phyloP scores from a whole-genome alignment of 2,329 filamentous ascomycete genomes.

The Fusarium udum region DNA sequence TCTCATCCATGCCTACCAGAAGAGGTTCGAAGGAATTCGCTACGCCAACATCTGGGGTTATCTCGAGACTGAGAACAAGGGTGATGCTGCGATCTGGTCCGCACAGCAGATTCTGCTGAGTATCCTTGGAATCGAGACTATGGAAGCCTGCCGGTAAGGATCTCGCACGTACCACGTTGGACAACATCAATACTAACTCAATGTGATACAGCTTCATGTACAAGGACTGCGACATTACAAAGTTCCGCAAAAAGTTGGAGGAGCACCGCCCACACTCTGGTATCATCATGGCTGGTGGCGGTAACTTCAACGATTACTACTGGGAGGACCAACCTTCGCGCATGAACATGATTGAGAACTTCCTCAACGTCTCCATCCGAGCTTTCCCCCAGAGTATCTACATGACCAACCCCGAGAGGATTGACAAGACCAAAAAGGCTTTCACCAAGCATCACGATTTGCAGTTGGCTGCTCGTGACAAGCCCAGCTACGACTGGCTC shows the following conservation, averaged over 20 bases:
- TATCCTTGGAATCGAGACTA: slow-evolving; percentile 42
- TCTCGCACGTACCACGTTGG: slow-evolving; percentile 3
- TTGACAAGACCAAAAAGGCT: slow-evolving; percentile 28
- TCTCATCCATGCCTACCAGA: slow-evolving; percentile 40
- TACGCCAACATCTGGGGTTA: slow-evolving; percentile 45
- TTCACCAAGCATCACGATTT: slow-evolving; percentile 39
- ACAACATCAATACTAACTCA: slow-evolving; percentile 16
- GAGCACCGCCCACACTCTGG: slow-evolving; percentile 42
- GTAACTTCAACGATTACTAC: slow-evolving; percentile 44
- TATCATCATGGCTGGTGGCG: slow-evolving; percentile 44
- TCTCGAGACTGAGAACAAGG: slow-evolving; percentile 45
- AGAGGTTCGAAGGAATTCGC: slow-evolving; percentile 39
- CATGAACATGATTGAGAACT: slow-evolving; percentile 43
- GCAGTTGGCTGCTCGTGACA: slow-evolving; percentile 40
- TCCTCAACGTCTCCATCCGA: slow-evolving; percentile 35
- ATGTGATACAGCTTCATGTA: slow-evolving; percentile 37
- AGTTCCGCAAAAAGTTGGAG: slow-evolving; percentile 35
- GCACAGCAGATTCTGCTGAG: slow-evolving; percentile 41
- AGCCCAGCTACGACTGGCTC: slow-evolving; percentile 43
- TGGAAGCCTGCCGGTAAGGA: slow-evolving; percentile 42
- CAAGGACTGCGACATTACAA: slow-evolving; percentile 38
- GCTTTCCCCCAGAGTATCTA: slow-evolving; percentile 42
- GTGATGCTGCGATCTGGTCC: slow-evolving; percentile 43
- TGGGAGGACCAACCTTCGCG: slow-evolving; percentile 44
- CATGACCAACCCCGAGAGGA: slow-evolving; percentile 38